Evolutionary conservation across 352 stramenopile species (phyloP), one percentile per base, ranked within the genome.

Genomic region (Pythium aristosporum): DNA sequence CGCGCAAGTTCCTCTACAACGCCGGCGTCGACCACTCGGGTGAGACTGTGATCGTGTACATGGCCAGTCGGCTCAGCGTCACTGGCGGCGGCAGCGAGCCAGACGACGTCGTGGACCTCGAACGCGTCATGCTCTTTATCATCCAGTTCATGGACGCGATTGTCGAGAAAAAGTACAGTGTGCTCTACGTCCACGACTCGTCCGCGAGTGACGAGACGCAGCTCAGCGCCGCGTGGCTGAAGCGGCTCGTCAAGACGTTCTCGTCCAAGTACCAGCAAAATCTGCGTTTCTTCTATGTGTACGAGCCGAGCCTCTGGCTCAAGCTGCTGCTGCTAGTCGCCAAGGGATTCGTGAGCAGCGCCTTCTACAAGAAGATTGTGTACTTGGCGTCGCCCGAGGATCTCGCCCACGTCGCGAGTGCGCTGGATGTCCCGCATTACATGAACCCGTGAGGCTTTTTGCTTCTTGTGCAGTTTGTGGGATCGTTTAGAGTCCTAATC

Each of bases 361-460:
- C 70, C 16, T 92, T 96, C 51, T 92, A 90, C 71, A 72, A 75
- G 47, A 92, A 94, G 49, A 74, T 93, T 23, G 85, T 89, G 50
- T 96, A 93, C 57, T 28, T 96, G 13, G 60, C 77, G 32, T 65
- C 61, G 1, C 28, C 79, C 8, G 63, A 69, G 11, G 85, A 87
- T 36, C 61, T 96, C 18, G 64, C 77, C 39, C 77, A 78, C 54
- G 76, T 90, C 32, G 74, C 81, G 7, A 72, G 72, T 28, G 55
- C 32, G 8, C 70, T 92, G 7, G 65, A 80, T 39, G 69, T 90
- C 11, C 83, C 83, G 9, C 37, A 69, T 3, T 69, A 82, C 43
- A 76, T 89, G 10, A 75, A 75, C 52, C 67, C 71, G 75, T 86
- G 66, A 58, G 77, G 75, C 7, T 15, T 41, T 20, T 18, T 3